Conservation (phyloP, 1,284 basidiomycete genomes). For the Fomes fomentarius region DNA sequence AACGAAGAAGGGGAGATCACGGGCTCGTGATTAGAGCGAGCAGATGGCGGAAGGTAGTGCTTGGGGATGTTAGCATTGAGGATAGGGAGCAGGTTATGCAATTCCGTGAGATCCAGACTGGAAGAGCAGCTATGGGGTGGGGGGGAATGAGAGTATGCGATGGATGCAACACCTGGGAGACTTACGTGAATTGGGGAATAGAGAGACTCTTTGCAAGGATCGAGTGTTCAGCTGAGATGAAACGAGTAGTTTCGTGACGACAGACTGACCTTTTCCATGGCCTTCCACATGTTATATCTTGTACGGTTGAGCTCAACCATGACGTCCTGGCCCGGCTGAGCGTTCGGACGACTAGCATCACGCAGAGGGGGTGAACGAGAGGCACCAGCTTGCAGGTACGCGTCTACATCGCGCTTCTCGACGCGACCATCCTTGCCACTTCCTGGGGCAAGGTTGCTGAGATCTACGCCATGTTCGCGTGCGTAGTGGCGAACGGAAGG, state of each 20-base stretch:
- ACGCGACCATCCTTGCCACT: constrained; percentile 79
- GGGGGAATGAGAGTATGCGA: background rate
- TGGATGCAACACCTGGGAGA: background rate
- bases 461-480: constrained; percentile 64
- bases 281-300: constrained; percentile 85
- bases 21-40: constrained; percentile 32
- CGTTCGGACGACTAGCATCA: background rate
- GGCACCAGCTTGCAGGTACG: constrained; percentile 44
- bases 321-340: constrained; percentile 42
- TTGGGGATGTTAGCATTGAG: constrained; percentile 75
- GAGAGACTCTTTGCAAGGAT: constrained; percentile 66
- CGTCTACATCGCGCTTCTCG: constrained; percentile 76
- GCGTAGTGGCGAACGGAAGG: constrained; percentile 84
- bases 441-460: constrained; percentile 63
- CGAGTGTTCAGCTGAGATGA: constrained; percentile 6
- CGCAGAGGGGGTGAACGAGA: background rate
- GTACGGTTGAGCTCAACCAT: constrained; percentile 79
- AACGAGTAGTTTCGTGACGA: too few species aligned
- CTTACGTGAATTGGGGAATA: constrained; percentile 52
- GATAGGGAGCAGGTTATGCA: constrained; percentile 70
- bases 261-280: constrained; percentile 71
- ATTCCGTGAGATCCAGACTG: constrained; percentile 80
- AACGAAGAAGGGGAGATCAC: constrained; percentile 54
- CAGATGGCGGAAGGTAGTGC: constrained; percentile 53
- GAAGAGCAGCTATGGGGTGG: constrained; percentile 64